phyloP scores from a whole-genome alignment of 371 early-diverging fungal genomes.

The Rhizopus microsporus region DNA sequence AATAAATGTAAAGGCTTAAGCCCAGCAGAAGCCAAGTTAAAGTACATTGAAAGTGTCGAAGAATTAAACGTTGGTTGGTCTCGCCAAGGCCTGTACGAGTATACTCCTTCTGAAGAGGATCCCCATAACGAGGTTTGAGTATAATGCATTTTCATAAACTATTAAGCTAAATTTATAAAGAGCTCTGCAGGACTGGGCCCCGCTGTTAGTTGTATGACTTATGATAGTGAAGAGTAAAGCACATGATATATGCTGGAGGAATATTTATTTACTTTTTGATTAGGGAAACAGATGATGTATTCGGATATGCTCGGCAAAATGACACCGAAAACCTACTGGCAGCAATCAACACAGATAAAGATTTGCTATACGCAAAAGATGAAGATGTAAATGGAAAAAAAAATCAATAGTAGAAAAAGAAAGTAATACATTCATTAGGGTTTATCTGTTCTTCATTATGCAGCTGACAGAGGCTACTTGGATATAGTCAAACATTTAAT shows the following conservation, averaged over 20 bases:
- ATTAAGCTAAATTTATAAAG: constrained; percentile 1
- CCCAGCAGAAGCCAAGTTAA: constrained; percentile 28
- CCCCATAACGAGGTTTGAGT: constrained; percentile 6
- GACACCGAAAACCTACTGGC: constrained; percentile 18
- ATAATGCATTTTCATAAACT: background rate
- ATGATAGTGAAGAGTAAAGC: constrained; percentile 23
- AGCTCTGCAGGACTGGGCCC: constrained; percentile 18
- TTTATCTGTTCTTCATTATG: constrained; percentile 45
- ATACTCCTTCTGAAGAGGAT: constrained; percentile 20
- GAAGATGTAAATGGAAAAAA: constrained; percentile 20
- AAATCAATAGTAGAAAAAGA: background rate
- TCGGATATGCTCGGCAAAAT: constrained; percentile 33
- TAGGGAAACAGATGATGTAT: constrained; percentile 38
- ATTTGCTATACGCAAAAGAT: constrained; percentile 26
- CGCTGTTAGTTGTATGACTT: constrained; percentile 36
- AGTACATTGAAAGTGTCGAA: constrained; percentile 40
- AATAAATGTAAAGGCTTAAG: constrained; percentile 30
- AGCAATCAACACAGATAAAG: constrained; percentile 4
- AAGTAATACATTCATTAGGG: constrained; percentile 25
- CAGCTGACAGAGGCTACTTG: constrained; percentile 44
- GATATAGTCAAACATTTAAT: constrained; percentile 31
- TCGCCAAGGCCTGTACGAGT: constrained; percentile 40
- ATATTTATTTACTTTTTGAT: background rate
- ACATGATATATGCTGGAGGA: background rate
- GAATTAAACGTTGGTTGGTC: constrained; percentile 43